Base-by-base conservation (phyloP, 1,284 basidiomycete genomes). In the Ceratobasidium sp. region DNA sequence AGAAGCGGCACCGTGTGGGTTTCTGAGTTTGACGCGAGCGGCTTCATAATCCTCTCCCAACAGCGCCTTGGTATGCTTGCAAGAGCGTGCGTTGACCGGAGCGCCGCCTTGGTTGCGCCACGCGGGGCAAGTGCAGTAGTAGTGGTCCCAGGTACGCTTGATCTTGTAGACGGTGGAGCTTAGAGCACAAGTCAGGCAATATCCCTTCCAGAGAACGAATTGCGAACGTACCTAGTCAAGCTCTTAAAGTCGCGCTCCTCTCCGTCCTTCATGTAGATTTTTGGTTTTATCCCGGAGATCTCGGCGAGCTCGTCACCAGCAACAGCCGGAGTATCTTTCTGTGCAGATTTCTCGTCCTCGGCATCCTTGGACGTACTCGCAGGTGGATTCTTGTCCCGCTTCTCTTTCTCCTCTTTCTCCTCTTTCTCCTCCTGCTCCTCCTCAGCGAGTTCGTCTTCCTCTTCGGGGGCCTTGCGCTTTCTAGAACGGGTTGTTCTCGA, bases 41-140 rank as follows among this genome's bases (percentile, higher is more conserved):
- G 33, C 80, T 79, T 90, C 89, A 80, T 90, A 91, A 51, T 83
- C 83, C 14, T 89, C 88, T 1, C 90, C 90, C 17, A 91, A 84
- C 17, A 90, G 80, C 1, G 85, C 80, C 73, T 85, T 85, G 53
- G 91, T 82, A 78, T 91, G 90, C 76, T 90, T 89, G 83, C 90
- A 91, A 2, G 87, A 86, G 22, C 89, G 87, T 0, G 86, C 87
- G 78, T 89, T 87, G 53, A 87, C 84, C 7, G 87, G 86, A 19
- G 79, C 80, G 15, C 86, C 85, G 29, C 82, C 82, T 65, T 86
- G 86, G 77, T 87, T 87, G 62, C 84, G 83, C 89, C 81, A 82
- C 0, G 80, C 79, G 0, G 79, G 79, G 60, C 82, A 83, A 6
- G 75, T 78, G 76, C 82, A 83, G 15, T 87, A 87, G 78, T 88